phyloP scores from a whole-genome alignment of 2,329 filamentous ascomycete species.

The Trichoderma harzianum region DNA sequence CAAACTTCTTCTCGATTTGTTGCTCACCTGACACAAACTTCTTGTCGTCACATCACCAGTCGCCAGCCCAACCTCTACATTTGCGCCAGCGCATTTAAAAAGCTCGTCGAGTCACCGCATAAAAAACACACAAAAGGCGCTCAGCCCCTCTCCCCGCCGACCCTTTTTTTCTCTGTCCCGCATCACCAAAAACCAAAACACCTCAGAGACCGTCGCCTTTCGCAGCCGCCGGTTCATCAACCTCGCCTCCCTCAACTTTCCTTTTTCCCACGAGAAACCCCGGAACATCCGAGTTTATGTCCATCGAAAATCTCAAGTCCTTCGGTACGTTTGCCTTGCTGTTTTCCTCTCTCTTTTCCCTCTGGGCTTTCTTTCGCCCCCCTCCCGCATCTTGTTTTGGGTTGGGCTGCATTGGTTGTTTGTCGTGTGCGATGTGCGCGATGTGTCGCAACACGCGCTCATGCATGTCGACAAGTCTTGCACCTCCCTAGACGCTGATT shows the following conservation, averaged over 20 bases:
- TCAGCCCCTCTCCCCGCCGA: background rate
- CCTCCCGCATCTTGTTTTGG: background rate
- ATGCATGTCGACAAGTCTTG: background rate
- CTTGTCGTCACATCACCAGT: background rate
- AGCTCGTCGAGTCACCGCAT: background rate
- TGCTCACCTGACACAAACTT: slow-evolving; percentile 11
- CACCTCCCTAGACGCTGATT: background rate
- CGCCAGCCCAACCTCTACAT: background rate
- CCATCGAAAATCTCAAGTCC: slow-evolving; percentile 98
- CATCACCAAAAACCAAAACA: slow-evolving; percentile 1
- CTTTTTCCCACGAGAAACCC: slow-evolving; percentile 55
- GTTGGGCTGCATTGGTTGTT: background rate
- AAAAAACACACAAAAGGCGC: background rate
- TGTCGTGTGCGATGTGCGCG: background rate
- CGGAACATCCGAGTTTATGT: slow-evolving; percentile 85
- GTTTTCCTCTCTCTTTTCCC: background rate
- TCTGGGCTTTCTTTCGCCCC: background rate
- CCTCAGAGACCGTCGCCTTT: slow-evolving; percentile 29
- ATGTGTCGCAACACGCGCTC: background rate
- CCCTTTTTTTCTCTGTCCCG: background rate
- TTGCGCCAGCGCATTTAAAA: background rate
- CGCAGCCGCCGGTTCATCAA: slow-evolving; percentile 51
- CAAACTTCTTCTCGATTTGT: background rate
- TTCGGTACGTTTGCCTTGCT: slow-evolving; percentile 64
- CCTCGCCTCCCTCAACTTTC: slow-evolving; percentile 42